Conservation (phyloP, 306 rosid genomes). For the Inga leiocalycina region DNA sequence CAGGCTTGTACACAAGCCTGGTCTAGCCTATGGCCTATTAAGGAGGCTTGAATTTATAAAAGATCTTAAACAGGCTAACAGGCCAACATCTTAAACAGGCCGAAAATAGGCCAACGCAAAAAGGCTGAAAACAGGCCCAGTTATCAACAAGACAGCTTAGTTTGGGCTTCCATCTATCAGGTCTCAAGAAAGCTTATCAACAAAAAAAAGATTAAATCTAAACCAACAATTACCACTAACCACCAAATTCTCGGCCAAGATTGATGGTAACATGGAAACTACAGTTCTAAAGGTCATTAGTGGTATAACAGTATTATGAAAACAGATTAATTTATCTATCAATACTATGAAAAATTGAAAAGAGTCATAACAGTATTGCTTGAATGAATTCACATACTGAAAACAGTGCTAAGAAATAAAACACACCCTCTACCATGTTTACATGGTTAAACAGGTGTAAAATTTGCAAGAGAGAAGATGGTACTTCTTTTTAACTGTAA, state of each 20-base stretch:
- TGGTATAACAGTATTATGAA: constrained; percentile 24
- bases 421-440: constrained; percentile 8
- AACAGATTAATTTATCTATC: not conserved
- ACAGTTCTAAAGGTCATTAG: constrained; percentile 29
- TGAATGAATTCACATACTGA: not conserved
- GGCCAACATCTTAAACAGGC: too few species aligned
- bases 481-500: constrained; percentile 21
- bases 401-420: constrained; percentile 4
- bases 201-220: not conserved
- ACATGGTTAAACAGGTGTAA: constrained; percentile 25
- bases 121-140: too few species aligned
- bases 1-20: too few species aligned
- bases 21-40: too few species aligned
- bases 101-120: too few species aligned
- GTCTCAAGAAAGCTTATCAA: not conserved
- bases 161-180: constrained; percentile 5
- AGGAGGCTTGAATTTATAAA: too few species aligned
- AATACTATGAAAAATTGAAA: constrained; percentile 17
- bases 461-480: constrained; percentile 8
- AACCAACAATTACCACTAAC: constrained; percentile 14
- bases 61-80: too few species aligned
- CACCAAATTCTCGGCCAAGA: constrained; percentile 18
- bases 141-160: not conserved
- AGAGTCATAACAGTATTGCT: not conserved
- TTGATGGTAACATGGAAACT: constrained; percentile 22